Evolutionary conservation across 2,329 filamentous ascomycete species (phyloP), one percentile per base, ranked within the genome.

Genomic region (Tolypocladium cylindrosporum): DNA sequence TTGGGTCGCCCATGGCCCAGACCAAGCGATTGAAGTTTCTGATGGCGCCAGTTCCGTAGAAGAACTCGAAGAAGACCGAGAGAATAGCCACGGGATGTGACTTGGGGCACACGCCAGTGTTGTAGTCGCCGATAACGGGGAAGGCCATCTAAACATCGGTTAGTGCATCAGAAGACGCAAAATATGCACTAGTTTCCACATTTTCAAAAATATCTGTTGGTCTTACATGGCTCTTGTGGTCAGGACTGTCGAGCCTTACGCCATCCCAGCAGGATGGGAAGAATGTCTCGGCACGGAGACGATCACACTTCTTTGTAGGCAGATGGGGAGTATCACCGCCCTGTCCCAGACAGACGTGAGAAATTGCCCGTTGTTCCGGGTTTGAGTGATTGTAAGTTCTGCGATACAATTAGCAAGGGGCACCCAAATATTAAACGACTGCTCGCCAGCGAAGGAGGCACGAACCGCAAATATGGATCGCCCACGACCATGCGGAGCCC

Each of bases 401-500:
- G 19, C 7, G 14, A 19, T 16, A 24, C 11, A 19, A 16, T 24
- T 31, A 19, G 41, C 13, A n/a, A 40, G 54, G 41, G 54, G 7
- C 14, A 9, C 13, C 4, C 3, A 21, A n/a, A 48, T 16, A 16
- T 16, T 7, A 19, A 19, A 5, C 14, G 7, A 19, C 40, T 16
- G 24, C 2, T 31, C 14, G 37, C 4, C 37, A 16, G 37, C 10
- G 41, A 13, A 24, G 9, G 16, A 37, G 31, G 4, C n/a, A 60
- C 58, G 36, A 55, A 66, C 63, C 62, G 59, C 60, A 83, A 79
- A 61, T 76, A 74, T 59, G 80, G 74, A 63, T 85, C 76, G 40
- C 86, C 86, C 6, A 84, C 82, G 39, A 89, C 56, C 84, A 89
- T 88, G 56, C 84, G 82, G 64, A 89, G 84, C 56, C 78, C 82